These are phyloP conservation scores for Sporothrix protearum DNA, from an alignment of 2,329 filamentous ascomycete species.

Conservation along the genomic window DNA sequence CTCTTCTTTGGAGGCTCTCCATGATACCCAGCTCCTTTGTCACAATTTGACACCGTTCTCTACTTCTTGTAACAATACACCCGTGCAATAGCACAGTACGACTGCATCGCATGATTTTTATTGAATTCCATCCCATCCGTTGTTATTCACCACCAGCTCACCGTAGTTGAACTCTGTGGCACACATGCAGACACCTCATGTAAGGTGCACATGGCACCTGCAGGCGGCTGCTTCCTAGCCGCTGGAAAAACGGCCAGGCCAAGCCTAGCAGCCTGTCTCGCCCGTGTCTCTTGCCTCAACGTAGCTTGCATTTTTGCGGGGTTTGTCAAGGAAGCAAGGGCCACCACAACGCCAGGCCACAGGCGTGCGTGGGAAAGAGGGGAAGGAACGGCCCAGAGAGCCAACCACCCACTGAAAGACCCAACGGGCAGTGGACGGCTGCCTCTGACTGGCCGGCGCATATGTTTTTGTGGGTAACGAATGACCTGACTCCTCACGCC, in stretches of 20 bases:
- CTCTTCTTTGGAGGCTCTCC: not conserved
- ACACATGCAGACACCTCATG: not conserved
- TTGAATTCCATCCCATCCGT: not conserved
- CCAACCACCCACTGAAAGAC: slow-evolving; percentile 6
- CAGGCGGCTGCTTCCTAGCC: not conserved
- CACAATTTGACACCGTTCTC: slow-evolving; percentile 14
- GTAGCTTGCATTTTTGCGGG: slow-evolving; percentile 6
- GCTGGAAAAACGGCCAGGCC: slow-evolving; percentile 10
- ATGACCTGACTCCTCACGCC: slow-evolving; percentile 17
- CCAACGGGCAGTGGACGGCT: not conserved
- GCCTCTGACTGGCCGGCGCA: slow-evolving; percentile 2
- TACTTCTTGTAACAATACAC: not conserved
- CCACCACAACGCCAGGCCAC: not conserved
- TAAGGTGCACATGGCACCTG: not conserved
- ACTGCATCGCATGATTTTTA: not conserved
- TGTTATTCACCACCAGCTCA: not conserved
- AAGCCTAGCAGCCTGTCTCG: not conserved
- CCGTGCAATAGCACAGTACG: not conserved
- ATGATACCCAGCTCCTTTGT: slow-evolving; percentile 24
- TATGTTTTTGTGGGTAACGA: not conserved
- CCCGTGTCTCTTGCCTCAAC: not conserved
- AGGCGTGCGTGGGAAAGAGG: not conserved
- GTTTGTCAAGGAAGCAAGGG: not conserved
- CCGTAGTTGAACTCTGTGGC: not conserved
- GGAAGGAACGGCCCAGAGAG: slow-evolving; percentile 12